phyloP scores from a whole-genome alignment of 805 yeast genomes.

The Komagataella populi region DNA sequence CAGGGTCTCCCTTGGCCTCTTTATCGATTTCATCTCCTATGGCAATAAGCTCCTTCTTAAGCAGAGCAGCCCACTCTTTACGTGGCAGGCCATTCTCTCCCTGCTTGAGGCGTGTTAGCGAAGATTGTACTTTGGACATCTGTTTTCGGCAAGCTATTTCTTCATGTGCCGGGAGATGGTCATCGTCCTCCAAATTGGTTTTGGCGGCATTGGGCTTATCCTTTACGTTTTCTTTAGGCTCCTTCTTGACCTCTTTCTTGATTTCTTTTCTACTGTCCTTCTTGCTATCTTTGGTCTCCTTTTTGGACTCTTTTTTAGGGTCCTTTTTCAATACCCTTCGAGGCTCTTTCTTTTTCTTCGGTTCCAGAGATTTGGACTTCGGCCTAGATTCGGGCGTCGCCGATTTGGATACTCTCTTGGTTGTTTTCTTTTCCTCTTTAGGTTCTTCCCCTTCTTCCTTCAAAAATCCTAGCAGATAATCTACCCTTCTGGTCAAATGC shows the following conservation, averaged over 20 bases:
- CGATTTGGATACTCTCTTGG: conserved; percentile 2
- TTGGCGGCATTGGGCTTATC: not conserved
- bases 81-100: conserved; percentile 67
- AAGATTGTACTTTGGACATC: conserved; percentile 53
- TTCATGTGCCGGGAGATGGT: conserved; percentile 5
- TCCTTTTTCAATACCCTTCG: not conserved
- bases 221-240: conserved; percentile 3
- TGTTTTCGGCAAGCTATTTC: conserved; percentile 33
- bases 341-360: conserved; percentile 6
- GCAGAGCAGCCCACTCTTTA: conserved; percentile 61
- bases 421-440: conserved; percentile 5
- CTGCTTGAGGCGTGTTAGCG: conserved; percentile 50
- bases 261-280: not conserved
- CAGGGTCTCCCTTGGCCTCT: conserved; percentile 19
- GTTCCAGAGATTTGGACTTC: conserved; percentile 8
- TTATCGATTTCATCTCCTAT: conserved; percentile 62
- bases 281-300: not conserved
- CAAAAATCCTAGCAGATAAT: conserved; percentile 64
- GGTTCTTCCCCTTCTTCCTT: conserved; percentile 19
- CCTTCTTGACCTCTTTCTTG: conserved; percentile 4
- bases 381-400: not conserved
- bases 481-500: conserved; percentile 84
- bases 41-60: conserved; percentile 52
- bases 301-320: conserved; percentile 5
- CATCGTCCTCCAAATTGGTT: not conserved